These are phyloP conservation scores for Podospora australis DNA, from an alignment of 495 filamentous ascomycete genomes.

Conservation along the genomic window DNA sequence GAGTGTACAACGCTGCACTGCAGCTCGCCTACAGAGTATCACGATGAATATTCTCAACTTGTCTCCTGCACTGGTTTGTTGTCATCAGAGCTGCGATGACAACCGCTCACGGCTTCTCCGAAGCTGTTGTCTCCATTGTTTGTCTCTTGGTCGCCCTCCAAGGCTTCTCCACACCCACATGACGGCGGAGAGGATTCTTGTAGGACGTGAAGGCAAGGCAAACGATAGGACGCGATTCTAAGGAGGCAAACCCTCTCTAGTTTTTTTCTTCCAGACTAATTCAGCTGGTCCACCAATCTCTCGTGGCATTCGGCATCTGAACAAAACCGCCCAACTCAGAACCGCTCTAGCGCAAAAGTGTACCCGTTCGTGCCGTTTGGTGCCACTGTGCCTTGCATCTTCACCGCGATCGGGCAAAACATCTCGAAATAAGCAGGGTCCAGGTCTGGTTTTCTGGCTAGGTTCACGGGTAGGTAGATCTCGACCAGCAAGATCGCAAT, in stretches of 20 bases:
- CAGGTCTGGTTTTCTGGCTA: no score
- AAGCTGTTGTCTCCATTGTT: not conserved
- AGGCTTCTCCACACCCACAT: not conserved
- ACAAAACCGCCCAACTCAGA: not conserved
- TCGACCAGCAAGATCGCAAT: not conserved
- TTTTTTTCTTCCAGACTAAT: not conserved
- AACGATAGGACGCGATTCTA: not conserved
- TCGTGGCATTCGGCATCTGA: no score
- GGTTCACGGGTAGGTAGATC: no score
- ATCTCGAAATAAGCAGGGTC: not conserved
- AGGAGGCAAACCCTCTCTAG: not conserved
- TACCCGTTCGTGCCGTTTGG: not conserved
- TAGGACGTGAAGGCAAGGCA: not conserved
- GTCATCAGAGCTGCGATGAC: not conserved
- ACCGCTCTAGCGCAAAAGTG: not conserved
- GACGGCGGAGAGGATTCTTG: not conserved
- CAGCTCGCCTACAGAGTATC: not conserved
- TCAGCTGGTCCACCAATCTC: no score
- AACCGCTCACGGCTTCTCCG: no score
- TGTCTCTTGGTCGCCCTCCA: not conserved
- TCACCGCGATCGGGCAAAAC: constrained; percentile 5
- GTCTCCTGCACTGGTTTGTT: not conserved
- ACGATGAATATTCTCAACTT: not conserved
- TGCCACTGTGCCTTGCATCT: constrained; percentile 11
- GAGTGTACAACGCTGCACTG: no score